These are phyloP conservation scores for Pseudocercospora fuligena DNA, from an alignment of 2,329 filamentous ascomycete genomes.

Conservation along the genomic window DNA sequence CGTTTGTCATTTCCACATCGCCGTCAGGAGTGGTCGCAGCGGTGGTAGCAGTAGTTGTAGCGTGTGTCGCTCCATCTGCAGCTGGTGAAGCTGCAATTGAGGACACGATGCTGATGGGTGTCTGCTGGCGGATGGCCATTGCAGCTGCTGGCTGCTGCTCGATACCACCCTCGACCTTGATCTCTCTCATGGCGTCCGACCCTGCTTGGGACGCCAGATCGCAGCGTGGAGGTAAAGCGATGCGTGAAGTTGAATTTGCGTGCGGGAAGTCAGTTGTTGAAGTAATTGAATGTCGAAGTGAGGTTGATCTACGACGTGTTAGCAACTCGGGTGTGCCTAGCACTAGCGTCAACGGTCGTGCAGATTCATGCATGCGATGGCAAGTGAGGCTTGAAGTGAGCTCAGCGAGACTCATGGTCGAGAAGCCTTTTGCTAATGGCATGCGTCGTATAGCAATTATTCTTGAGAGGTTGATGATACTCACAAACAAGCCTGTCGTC, in stretches of 20 bases:
- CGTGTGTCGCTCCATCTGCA: constrained; percentile 1
- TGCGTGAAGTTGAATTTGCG: constrained; percentile 2
- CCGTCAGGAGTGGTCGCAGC: constrained; percentile 11
- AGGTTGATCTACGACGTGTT: background rate
- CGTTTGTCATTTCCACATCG: constrained; percentile 15
- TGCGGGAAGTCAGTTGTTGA: background rate
- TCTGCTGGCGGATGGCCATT: constrained; percentile 9
- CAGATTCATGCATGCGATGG: background rate
- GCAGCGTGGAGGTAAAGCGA: background rate
- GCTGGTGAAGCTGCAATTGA: background rate
- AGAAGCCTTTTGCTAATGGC: background rate
- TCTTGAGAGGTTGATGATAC: background rate
- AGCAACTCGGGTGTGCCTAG: background rate
- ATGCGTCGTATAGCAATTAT: background rate
- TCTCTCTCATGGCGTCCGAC: background rate
- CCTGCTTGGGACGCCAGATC: background rate
- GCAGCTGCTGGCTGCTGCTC: background rate
- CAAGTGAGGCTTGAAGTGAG: constrained; percentile 12
- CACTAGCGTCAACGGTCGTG: constrained; percentile 2
- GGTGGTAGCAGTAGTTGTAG: background rate
- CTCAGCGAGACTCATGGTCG: background rate
- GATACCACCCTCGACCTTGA: constrained; percentile 10
- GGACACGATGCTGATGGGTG: constrained; percentile 2
- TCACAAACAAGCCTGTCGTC: constrained; percentile 16
- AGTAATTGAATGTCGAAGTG: background rate